These are phyloP conservation scores for Magnaporthiopsis poae DNA, from an alignment of 2,329 filamentous ascomycete genomes.

Conservation along the genomic window DNA sequence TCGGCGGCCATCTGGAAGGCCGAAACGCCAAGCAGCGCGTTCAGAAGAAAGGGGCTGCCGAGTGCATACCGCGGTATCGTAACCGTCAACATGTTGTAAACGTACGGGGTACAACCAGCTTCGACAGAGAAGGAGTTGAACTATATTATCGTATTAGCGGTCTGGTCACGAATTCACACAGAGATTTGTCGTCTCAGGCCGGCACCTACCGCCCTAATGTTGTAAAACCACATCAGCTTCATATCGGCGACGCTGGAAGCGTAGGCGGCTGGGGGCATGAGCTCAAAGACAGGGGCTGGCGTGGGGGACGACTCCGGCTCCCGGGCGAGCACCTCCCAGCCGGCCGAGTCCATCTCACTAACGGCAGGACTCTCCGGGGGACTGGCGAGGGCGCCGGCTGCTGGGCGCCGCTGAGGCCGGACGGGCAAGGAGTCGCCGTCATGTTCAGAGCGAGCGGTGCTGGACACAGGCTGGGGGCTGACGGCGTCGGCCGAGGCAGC, in stretches of 20 bases:
- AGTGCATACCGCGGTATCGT: constrained; percentile 41
- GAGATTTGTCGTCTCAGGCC: too few species aligned
- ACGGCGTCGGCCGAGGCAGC: not conserved
- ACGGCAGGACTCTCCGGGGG: not conserved
- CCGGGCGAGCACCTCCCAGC: not conserved
- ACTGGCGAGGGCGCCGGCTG: not conserved
- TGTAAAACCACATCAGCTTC: constrained; percentile 48
- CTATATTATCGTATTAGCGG: not conserved
- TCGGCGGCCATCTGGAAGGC: constrained; percentile 38
- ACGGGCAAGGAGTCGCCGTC: not conserved
- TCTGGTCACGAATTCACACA: not conserved
- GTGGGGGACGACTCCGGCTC: constrained; percentile 8
- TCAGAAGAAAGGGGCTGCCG: constrained; percentile 43
- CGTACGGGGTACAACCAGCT: constrained; percentile 21
- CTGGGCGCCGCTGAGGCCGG: not conserved
- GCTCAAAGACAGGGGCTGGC: constrained; percentile 14
- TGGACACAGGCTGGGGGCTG: not conserved
- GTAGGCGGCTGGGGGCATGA: not conserved
- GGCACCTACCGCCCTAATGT: constrained; percentile 26
- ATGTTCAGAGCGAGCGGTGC: not conserved
- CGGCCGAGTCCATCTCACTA: not conserved
- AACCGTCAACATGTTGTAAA: constrained; percentile 35
- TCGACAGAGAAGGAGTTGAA: constrained; percentile 33
- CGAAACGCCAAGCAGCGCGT: constrained; percentile 42
- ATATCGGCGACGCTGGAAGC: constrained; percentile 34